These are phyloP conservation scores for Yamagishiella unicocca DNA, from an alignment of 139 green algal genomes.

Conservation along the genomic window DNA sequence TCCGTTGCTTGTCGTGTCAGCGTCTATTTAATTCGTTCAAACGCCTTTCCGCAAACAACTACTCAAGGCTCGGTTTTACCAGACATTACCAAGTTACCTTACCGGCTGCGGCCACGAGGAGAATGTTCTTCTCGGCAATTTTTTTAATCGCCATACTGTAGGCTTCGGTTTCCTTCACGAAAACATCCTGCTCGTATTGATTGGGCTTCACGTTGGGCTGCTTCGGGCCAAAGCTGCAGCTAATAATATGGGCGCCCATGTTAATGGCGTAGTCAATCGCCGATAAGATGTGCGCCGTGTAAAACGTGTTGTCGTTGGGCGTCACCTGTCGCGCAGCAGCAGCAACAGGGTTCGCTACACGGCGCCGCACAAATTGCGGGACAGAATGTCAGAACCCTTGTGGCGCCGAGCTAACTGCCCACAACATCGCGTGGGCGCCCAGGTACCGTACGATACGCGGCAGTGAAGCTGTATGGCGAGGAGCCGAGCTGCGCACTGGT, in stretches of 20 bases:
- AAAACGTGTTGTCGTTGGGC: not conserved
- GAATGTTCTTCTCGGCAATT: not conserved
- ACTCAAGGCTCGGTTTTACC: not conserved
- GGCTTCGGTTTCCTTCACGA: not conserved
- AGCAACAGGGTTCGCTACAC: too few relatives aligned
- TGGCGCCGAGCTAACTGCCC: not conserved
- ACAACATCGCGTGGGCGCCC: not conserved
- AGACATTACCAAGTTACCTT: not conserved
- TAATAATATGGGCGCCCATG: slow-evolving; percentile 41
- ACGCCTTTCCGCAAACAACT: not conserved
- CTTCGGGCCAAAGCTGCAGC: slow-evolving; percentile 22
- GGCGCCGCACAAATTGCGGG: too few relatives aligned
- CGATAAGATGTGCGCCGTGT: not conserved
- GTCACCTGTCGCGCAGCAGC: not conserved
- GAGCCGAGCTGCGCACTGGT: not conserved
- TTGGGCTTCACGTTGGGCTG: slow-evolving; percentile 1
- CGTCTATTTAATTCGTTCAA: not conserved
- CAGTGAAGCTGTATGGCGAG: not conserved
- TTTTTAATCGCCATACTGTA: not conserved
- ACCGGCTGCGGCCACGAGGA: slow-evolving; percentile 18
- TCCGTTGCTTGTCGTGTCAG: not conserved
- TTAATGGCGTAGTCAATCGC: slow-evolving; percentile 20
- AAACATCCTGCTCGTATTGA: not conserved
- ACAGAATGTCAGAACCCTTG: not conserved
- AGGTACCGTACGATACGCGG: not conserved